These are phyloP conservation scores for Suillus americanus DNA, from an alignment of 768 basidiomycete species.

Conservation along the genomic window DNA sequence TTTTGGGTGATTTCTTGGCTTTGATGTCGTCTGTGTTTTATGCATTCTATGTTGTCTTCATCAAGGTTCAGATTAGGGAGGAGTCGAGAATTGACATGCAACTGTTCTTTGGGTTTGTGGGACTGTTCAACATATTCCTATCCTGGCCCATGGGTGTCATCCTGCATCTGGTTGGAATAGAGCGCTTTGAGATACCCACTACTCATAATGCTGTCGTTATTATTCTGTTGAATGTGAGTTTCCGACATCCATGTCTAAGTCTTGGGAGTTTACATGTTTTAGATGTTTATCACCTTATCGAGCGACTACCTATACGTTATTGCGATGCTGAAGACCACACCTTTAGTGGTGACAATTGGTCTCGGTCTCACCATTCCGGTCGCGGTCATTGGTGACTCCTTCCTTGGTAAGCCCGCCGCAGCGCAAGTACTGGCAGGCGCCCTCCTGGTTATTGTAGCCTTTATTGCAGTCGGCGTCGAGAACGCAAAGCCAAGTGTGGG, in stretches of 20 bases:
- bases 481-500: slow-evolving; percentile 43
- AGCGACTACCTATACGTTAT: slow-evolving; percentile 86
- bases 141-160: slow-evolving; percentile 78
- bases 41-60: slow-evolving; percentile 81
- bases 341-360: slow-evolving; percentile 89
- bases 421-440: slow-evolving; percentile 73
- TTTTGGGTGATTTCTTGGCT: slow-evolving; percentile 78
- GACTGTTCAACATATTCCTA: slow-evolving; percentile 75
- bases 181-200: slow-evolving; percentile 71
- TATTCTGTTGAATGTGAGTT: slow-evolving; percentile 55
- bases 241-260: slow-evolving; percentile 6
- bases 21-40: slow-evolving; percentile 87
- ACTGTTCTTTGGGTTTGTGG: slow-evolving; percentile 93
- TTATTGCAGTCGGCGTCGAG: slow-evolving; percentile 69
- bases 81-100: slow-evolving; percentile 92
- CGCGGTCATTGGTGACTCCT: slow-evolving; percentile 80
- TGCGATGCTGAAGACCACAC: slow-evolving; percentile 96
- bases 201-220: slow-evolving; percentile 47
- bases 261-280: slow-evolving; percentile 5
- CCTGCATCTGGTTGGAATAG: slow-evolving; percentile 71
- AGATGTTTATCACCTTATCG: slow-evolving; percentile 83
- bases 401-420: slow-evolving; percentile 57
- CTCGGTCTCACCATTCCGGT: slow-evolving; percentile 92
- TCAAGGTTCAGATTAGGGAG: slow-evolving; percentile 82
- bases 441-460: slow-evolving; percentile 69